Percentiles rank a stretch among this genome's conserved stretches.
Conservation (phyloP, 2,329 filamentous ascomycete genomes). For the Huntiella savannae region DNA sequence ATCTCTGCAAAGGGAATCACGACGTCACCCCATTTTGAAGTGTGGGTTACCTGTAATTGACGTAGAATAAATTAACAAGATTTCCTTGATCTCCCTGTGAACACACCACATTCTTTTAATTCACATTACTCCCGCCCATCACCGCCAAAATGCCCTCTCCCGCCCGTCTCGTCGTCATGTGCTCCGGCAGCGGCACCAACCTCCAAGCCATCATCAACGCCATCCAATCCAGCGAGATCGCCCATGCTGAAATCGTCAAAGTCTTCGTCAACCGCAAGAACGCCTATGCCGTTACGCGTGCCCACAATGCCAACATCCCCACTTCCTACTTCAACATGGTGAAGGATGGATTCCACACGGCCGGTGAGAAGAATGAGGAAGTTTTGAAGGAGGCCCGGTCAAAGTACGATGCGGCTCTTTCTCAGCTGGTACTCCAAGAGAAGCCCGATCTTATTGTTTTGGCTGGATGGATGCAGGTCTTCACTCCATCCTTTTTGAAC, state of each 20-base stretch:
- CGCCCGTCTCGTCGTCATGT: conserved; percentile 45
- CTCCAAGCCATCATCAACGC: conserved; percentile 52
- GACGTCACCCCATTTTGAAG: not conserved
- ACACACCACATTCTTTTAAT: not conserved
- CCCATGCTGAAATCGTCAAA: conserved; percentile 24
- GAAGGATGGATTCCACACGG: conserved; percentile 42
- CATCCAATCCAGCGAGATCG: conserved; percentile 21
- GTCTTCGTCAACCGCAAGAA: conserved; percentile 30
- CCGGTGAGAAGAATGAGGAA: conserved; percentile 39
- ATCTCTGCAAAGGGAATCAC: conserved; percentile 2
- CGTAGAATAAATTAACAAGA: not conserved
- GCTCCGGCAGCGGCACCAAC: conserved; percentile 58
- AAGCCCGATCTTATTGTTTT: conserved; percentile 59
- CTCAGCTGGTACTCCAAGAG: conserved; percentile 42
- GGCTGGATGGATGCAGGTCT: conserved; percentile 75
- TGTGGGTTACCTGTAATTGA: not conserved
- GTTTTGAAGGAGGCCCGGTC: conserved; percentile 38
- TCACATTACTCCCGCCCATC: not conserved
- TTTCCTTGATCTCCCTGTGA: not conserved
- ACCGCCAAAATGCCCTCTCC: conserved; percentile 10
- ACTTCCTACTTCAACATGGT: conserved; percentile 69
- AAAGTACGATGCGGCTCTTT: conserved; percentile 58
- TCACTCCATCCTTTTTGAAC: conserved; percentile 48
- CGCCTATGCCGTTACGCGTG: conserved; percentile 25
- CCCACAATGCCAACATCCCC: conserved; percentile 40